A percentile compares a stretch with the other conserved stretches of the same genome.
phyloP scores from a whole-genome alignment of 169 alveolate genomes.

The Perkinsus olseni region DNA sequence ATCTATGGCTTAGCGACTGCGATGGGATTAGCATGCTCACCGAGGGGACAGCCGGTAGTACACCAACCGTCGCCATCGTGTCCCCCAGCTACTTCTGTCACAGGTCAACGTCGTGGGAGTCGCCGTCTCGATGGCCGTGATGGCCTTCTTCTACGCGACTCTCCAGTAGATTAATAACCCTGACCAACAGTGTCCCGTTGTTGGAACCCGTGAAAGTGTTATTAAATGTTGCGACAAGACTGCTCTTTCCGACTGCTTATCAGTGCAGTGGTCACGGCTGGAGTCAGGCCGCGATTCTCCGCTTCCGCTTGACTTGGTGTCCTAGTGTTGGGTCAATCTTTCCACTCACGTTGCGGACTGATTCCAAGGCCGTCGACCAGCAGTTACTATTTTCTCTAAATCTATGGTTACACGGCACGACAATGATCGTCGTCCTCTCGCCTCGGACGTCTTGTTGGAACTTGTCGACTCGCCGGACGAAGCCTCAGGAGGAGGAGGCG shows the following conservation, averaged over 20 bases:
- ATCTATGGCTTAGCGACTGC: neutral
- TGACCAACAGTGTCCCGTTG: too few species aligned
- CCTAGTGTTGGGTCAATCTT: neutral
- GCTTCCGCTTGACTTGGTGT: neutral
- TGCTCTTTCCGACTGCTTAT: too few species aligned
- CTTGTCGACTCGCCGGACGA: neutral
- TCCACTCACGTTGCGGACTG: neutral
- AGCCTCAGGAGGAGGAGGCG: neutral
- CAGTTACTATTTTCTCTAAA: neutral
- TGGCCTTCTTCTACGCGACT: neutral
- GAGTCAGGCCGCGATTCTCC: neutral
- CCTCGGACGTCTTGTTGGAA: neutral
- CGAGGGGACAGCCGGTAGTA: neutral
- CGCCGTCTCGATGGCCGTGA: neutral
- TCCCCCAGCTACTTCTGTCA: neutral
- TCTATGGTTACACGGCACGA: neutral
- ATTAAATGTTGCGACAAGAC: too few species aligned
- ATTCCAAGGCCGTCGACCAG: neutral
- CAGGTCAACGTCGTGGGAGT: neutral
- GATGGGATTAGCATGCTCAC: neutral
- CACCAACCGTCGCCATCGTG: neutral
- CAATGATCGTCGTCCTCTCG: neutral
- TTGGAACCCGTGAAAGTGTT: too few species aligned
- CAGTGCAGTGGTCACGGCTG: too few species aligned
- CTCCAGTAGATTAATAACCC: too few species aligned